phyloP scores from a whole-genome alignment of 768 basidiomycete species.

The Hortiboletus campestris region DNA sequence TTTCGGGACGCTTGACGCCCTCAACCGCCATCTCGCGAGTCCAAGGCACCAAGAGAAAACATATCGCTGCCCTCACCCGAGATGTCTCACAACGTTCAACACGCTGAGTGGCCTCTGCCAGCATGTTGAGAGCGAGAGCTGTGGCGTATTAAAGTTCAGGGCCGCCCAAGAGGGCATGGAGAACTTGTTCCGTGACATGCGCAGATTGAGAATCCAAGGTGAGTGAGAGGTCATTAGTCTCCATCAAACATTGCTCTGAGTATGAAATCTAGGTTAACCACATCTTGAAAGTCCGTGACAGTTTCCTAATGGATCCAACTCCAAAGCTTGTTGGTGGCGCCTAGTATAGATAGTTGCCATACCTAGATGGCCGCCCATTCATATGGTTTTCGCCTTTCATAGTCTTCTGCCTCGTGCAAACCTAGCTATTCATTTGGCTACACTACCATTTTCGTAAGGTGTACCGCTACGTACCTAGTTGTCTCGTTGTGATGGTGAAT shows the following conservation, averaged over 20 bases:
- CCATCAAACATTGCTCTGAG: conserved; percentile 1
- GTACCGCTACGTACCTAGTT: not conserved
- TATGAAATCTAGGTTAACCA: conserved; percentile 16
- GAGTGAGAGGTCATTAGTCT: conserved; percentile 1
- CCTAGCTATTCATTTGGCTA: conserved; percentile 10
- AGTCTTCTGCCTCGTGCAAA: conserved; percentile 12
- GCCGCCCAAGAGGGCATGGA: conserved; percentile 41
- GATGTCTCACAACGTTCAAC: conserved; percentile 43
- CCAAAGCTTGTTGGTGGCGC: conserved; percentile 17
- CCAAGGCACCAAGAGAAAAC: conserved; percentile 53
- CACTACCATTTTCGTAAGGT: conserved; percentile 1
- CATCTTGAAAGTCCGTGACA: conserved; percentile 26
- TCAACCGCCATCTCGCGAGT: conserved; percentile 67
- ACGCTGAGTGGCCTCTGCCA: conserved; percentile 59
- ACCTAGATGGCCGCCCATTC: conserved; percentile 23
- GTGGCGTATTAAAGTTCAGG: conserved; percentile 52
- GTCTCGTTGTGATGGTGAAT: conserved; percentile 15
- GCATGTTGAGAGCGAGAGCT: conserved; percentile 64
- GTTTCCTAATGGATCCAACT: conserved; percentile 4
- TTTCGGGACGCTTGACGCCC: conserved; percentile 39
- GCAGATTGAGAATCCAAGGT: conserved; percentile 12
- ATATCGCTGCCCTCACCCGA: conserved; percentile 52
- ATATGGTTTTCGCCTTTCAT: conserved; percentile 10
- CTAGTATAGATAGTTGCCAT: not conserved
- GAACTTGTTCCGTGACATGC: conserved; percentile 23